Conservation (phyloP, 257 asterid genomes). For the Jasminum sambac region DNA sequence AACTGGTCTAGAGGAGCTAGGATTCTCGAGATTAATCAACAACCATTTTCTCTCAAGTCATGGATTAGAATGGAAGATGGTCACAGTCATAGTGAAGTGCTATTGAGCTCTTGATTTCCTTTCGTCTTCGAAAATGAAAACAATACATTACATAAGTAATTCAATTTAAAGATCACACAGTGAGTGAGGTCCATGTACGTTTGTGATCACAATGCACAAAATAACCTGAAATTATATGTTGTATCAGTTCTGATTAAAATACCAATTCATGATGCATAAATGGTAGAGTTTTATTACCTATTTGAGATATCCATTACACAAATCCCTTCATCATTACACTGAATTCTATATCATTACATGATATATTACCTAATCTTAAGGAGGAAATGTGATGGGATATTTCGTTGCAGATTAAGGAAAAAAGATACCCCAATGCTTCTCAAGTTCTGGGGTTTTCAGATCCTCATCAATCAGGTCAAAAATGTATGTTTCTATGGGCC, state of each 20-base stretch:
- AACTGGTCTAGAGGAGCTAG: constrained; percentile 80
- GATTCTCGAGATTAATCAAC: constrained; percentile 55
- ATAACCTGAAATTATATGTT: neutral
- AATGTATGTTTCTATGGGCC: constrained; percentile 11
- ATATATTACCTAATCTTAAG: neutral
- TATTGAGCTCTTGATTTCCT: constrained; percentile 47
- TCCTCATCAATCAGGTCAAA: constrained; percentile 27
- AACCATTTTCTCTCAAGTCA: constrained; percentile 67
- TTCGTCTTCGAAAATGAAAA: neutral
- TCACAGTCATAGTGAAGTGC: constrained; percentile 50
- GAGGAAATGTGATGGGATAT: constrained; percentile 9
- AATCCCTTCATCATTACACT: neutral
- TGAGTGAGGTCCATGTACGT: neutral
- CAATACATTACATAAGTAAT: neutral
- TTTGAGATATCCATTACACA: neutral
- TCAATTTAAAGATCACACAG: neutral
- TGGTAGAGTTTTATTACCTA: neutral
- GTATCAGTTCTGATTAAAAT: neutral
- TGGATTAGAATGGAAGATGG: constrained; percentile 96
- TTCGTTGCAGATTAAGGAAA: constrained; percentile 22
- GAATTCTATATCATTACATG: neutral
- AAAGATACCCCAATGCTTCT: constrained; percentile 31
- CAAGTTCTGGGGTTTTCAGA: constrained; percentile 18
- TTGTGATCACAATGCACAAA: neutral
- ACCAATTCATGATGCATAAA: constrained; percentile 4